Evolutionary conservation across 176 grass and related monocot genomes (phyloP).

Genomic region (Hsuehochloa calcarea): DNA sequence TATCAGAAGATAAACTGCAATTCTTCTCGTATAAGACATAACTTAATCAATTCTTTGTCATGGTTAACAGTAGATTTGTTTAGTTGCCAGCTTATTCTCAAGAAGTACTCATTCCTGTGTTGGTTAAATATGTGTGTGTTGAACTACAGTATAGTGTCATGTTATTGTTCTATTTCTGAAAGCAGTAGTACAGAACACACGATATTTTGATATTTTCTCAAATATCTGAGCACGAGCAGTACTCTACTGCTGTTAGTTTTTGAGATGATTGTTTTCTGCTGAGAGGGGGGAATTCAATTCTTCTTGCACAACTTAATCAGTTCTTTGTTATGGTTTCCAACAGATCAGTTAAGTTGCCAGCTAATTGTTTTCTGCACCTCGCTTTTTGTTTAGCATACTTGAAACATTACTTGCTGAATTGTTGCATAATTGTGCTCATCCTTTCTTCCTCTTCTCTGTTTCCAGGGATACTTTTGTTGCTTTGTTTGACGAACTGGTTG

Average conservation of each 20-base stretch:
- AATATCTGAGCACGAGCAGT: background rate
- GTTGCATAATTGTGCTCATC: background rate
- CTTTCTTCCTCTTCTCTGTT: slow-evolving; percentile 30
- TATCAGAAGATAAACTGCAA: background rate
- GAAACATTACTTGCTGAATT: background rate
- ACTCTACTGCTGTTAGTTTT: background rate
- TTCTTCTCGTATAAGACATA: background rate
- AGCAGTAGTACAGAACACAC: background rate
- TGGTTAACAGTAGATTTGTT: slow-evolving; percentile 11
- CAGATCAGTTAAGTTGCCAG: background rate
- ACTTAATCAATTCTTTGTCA: background rate
- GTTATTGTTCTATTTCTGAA: background rate
- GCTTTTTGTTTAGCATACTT: background rate
- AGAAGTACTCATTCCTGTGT: background rate
- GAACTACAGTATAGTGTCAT: background rate
- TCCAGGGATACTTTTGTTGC: slow-evolving; percentile 58
- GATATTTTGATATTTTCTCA: slow-evolving; percentile 4
- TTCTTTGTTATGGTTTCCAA: background rate
- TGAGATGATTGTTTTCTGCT: background rate
- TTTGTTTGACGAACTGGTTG: slow-evolving; percentile 61
- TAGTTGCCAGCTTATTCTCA: background rate
- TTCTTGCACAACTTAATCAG: background rate
- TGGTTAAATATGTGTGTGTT: background rate
- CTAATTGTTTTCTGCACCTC: background rate
- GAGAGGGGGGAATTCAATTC: background rate